Percentiles rank a stretch among this genome's conserved stretches.
Conservation (phyloP, 2,329 filamentous ascomycete genomes). For the Sordariomycetes sp. region DNA sequence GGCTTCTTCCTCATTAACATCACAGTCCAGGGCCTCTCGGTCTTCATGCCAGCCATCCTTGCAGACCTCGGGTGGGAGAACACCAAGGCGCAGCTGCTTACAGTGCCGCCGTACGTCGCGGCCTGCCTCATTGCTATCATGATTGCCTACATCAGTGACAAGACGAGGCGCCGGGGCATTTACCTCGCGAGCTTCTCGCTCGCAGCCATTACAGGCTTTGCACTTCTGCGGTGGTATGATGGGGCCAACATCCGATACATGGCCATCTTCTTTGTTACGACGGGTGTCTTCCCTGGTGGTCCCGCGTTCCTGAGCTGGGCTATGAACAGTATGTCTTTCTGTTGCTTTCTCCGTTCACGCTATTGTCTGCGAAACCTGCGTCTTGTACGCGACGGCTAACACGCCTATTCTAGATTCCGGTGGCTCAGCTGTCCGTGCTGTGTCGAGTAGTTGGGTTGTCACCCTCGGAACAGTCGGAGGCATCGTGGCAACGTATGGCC, state of each 20-base stretch:
- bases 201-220: slow-evolving; percentile 35
- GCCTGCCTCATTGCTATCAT: slow-evolving; percentile 22
- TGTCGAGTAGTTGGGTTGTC: slow-evolving; percentile 40
- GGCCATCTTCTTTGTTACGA: slow-evolving; percentile 39
- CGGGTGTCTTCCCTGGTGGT: slow-evolving; percentile 43
- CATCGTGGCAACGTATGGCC: slow-evolving; percentile 37
- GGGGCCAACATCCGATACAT: slow-evolving; percentile 30
- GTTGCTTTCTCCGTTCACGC: not conserved
- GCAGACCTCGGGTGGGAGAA: slow-evolving; percentile 23
- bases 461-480: slow-evolving; percentile 41
- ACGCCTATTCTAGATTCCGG: slow-evolving; percentile 25
- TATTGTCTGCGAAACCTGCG: not conserved
- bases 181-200: slow-evolving; percentile 24
- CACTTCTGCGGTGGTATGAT: slow-evolving; percentile 31
- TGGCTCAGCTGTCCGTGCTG: slow-evolving; percentile 40
- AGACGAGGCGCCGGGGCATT: slow-evolving; percentile 21
- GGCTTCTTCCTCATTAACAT: slow-evolving; percentile 49
- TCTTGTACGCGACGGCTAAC: slow-evolving; percentile 4
- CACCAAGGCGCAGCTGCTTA: slow-evolving; percentile 26
- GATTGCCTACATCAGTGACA: slow-evolving; percentile 14
- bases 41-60: slow-evolving; percentile 36
- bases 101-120: slow-evolving; percentile 27
- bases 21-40: slow-evolving; percentile 38
- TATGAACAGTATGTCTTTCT: slow-evolving; percentile 30
- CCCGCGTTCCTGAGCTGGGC: slow-evolving; percentile 45